These are phyloP conservation scores for Calvatia gigantea DNA, from an alignment of 768 basidiomycete species.

Conservation along the genomic window DNA sequence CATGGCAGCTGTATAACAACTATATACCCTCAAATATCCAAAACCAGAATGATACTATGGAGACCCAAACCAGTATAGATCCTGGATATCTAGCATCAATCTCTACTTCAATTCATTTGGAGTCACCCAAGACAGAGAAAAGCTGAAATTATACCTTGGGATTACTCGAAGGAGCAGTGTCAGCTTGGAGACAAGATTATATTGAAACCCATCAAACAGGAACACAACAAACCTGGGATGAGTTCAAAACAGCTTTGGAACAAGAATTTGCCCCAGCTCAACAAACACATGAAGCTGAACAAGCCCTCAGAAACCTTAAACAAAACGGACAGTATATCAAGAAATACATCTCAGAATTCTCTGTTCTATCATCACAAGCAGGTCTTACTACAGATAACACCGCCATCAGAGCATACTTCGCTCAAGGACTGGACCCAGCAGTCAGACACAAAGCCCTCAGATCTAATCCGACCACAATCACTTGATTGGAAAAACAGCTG, in stretches of 20 bases:
- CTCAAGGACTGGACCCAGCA: too few relatives aligned
- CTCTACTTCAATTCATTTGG: too few relatives aligned
- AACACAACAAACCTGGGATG: not conserved
- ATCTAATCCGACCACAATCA: too few relatives aligned
- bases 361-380: not conserved
- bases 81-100: too few relatives aligned
- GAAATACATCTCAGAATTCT: not conserved
- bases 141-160: not conserved
- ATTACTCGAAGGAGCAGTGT: not conserved
- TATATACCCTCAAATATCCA: too few relatives aligned
- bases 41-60: too few relatives aligned
- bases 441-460: too few relatives aligned
- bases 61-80: too few relatives aligned
- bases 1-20: too few relatives aligned
- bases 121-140: too few relatives aligned
- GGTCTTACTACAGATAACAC: not conserved
- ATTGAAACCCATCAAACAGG: not conserved
- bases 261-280: not conserved
- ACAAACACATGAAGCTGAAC: not conserved
- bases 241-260: not conserved
- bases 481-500: too few relatives aligned
- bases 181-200: not conserved
- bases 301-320: not conserved
- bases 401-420: too few relatives aligned
- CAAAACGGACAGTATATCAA: not conserved